Percentiles rank a stretch among this genome's conserved stretches.
Conservation (phyloP, 192 early-diverging fungal genomes). For the Entomortierella parvispora region DNA sequence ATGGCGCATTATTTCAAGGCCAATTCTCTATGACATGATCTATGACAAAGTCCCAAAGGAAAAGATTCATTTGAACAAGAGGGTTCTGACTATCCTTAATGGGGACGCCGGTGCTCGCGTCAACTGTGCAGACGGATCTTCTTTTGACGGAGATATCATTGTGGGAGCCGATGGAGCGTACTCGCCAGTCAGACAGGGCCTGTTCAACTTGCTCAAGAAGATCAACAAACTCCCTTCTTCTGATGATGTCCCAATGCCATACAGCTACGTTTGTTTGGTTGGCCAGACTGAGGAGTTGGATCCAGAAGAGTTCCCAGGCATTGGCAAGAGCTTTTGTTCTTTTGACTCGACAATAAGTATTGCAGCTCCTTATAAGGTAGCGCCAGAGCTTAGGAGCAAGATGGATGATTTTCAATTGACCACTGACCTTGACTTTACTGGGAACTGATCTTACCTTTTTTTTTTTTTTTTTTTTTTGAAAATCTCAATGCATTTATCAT, state of each 20-base stretch:
- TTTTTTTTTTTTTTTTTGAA: too few species aligned
- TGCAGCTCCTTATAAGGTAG: neutral
- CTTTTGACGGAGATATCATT: conserved; percentile 18
- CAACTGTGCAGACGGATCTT: neutral
- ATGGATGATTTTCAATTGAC: neutral
- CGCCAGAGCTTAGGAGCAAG: neutral
- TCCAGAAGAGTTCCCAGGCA: neutral
- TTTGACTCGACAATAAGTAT: neutral
- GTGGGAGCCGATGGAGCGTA: conserved; percentile 34
- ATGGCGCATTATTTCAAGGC: neutral
- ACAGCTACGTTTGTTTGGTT: neutral
- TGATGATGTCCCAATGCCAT: neutral
- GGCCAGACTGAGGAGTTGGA: neutral
- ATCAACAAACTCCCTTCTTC: neutral
- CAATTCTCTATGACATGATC: neutral
- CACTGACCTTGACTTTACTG: neutral
- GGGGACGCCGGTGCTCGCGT: conserved; percentile 1
- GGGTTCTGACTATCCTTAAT: neutral
- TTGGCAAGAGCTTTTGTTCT: neutral
- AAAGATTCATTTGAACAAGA: conserved; percentile 4
- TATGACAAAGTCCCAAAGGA: neutral
- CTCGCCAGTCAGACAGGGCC: conserved; percentile 12
- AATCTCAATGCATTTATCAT: too few species aligned
- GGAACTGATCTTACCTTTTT: neutral
- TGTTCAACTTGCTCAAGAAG: neutral